These are phyloP conservation scores for Ganoderma sp. DNA, from an alignment of 1,284 basidiomycete species.

Conservation along the genomic window DNA sequence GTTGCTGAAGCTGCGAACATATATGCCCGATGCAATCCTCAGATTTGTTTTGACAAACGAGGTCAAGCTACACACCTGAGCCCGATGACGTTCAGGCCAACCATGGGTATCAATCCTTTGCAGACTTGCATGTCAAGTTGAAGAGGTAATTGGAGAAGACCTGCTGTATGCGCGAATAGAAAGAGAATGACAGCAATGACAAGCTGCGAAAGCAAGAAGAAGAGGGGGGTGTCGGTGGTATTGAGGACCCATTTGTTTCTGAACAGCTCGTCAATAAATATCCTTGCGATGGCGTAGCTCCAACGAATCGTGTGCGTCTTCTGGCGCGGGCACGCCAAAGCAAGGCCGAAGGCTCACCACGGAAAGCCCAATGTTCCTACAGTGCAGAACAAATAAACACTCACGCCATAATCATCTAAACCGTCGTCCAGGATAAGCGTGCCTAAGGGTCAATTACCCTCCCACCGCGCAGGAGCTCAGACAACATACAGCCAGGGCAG, in stretches of 20 bases:
- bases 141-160: conserved; percentile 66
- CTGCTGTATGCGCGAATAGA: conserved; percentile 62
- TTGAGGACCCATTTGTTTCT: conserved; percentile 86
- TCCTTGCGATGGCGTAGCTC: not conserved
- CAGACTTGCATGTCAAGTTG: conserved; percentile 64
- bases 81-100: conserved; percentile 77
- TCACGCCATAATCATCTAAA: conserved; percentile 81
- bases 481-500: conserved; percentile 75
- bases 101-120: conserved; percentile 76
- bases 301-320: not conserved
- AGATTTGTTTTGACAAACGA: not conserved
- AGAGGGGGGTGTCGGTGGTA: conserved; percentile 72
- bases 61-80: conserved; percentile 62
- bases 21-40: not conserved
- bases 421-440: conserved; percentile 1
- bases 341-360: not conserved
- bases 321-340: not conserved
- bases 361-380: not conserved
- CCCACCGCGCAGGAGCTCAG: conserved; percentile 1
- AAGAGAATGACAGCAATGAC: conserved; percentile 81
- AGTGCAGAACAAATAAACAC: conserved; percentile 9
- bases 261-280: conserved; percentile 9
- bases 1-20: conserved; percentile 78
- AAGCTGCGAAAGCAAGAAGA: conserved; percentile 86
- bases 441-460: conserved; percentile 29